phyloP scores from a whole-genome alignment of 139 green algal species.

The Auxenochlorella protothecoides region DNA sequence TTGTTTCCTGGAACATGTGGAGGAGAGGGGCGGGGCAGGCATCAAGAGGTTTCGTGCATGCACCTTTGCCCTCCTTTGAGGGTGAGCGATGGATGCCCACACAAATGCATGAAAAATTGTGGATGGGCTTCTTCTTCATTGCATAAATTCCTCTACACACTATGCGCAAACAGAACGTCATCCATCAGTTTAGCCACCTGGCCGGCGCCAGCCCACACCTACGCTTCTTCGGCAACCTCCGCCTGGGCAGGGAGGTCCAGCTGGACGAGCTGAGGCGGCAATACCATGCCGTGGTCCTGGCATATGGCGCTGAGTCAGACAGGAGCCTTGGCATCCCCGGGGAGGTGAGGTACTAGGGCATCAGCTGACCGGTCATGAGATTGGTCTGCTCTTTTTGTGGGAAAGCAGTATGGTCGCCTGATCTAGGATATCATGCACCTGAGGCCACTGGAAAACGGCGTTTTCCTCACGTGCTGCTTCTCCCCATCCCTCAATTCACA shows the following conservation, averaged over 20 bases:
- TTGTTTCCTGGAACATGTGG: neutral
- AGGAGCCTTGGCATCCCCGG: slow-evolving; percentile 61
- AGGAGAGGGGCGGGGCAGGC: neutral
- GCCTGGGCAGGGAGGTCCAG: slow-evolving; percentile 45
- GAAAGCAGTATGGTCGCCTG: too few relatives aligned
- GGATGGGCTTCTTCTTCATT: too few relatives aligned
- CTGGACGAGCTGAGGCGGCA: slow-evolving; percentile 53
- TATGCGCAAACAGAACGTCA: slow-evolving; percentile 66
- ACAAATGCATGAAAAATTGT: too few relatives aligned
- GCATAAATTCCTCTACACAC: too few relatives aligned
- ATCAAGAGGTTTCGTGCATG: neutral
- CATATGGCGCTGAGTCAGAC: slow-evolving; percentile 83
- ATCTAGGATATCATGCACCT: too few relatives aligned
- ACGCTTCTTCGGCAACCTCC: slow-evolving; percentile 78
- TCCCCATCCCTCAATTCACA: slow-evolving; percentile 13
- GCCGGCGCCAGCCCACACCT: slow-evolving; percentile 32
- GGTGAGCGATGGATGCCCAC: too few relatives aligned
- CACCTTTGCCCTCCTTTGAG: neutral
- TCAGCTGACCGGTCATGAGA: too few relatives aligned
- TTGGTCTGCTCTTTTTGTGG: too few relatives aligned
- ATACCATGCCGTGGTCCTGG: slow-evolving; percentile 80
- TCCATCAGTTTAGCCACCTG: slow-evolving; percentile 71
- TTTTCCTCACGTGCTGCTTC: neutral
- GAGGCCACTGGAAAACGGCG: neutral
- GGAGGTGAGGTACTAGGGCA: slow-evolving; percentile 33